Evolutionary conservation across 2,329 filamentous ascomycete species (phyloP).

Genomic region (Lojkania enalia): DNA sequence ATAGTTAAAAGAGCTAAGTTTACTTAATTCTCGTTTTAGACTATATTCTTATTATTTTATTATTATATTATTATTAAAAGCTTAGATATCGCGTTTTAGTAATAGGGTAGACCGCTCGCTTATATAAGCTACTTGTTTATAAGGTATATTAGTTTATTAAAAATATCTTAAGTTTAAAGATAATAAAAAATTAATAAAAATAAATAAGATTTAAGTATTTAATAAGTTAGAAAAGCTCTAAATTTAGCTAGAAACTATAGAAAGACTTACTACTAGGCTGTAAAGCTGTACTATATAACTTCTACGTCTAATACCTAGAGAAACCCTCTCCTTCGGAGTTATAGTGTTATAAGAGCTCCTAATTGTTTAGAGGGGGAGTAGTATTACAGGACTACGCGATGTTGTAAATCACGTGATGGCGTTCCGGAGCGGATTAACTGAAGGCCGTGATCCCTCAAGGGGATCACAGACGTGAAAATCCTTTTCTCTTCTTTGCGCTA

Average conservation of each 20-base stretch:
- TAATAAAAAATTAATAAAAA: not conserved
- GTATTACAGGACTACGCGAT: not conserved
- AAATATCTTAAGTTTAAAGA: not conserved
- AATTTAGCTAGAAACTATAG: not conserved
- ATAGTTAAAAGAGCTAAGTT: too few species aligned
- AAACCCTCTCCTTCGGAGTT: not conserved
- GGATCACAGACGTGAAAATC: not conserved
- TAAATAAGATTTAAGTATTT: not conserved
- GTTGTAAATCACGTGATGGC: not conserved
- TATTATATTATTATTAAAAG: too few species aligned
- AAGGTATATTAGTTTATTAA: too few species aligned
- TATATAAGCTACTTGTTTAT: too few species aligned
- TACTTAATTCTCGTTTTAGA: too few species aligned
- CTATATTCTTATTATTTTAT: too few species aligned
- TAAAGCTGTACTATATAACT: not conserved
- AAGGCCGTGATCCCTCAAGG: not conserved
- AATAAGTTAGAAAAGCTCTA: not conserved
- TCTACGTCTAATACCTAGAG: not conserved
- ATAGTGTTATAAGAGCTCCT: constrained; percentile 1
- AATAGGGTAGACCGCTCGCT: too few species aligned
- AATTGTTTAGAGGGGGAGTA: not conserved
- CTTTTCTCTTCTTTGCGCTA: not conserved
- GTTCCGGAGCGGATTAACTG: not conserved
- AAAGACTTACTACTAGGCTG: not conserved
- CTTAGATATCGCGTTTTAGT: too few species aligned